A percentile compares a stretch with the other conserved stretches of the same genome.
Conservation (phyloP, 768 basidiomycete species). For the Psilocybe cubensis region DNA sequence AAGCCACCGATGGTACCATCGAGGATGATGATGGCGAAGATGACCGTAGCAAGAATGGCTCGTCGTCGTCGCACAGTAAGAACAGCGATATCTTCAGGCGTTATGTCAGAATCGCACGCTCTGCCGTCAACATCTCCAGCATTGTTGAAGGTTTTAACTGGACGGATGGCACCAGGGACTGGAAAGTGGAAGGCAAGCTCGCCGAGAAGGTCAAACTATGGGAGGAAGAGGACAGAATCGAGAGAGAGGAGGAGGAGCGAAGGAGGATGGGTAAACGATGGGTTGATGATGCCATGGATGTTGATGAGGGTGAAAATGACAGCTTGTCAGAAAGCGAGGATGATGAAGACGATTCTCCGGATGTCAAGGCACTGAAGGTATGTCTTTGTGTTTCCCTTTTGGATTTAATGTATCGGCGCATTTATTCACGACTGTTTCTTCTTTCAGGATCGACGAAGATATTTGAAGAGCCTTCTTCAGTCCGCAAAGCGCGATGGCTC, state of each 20-base stretch:
- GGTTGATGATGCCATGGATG: conserved; percentile 73
- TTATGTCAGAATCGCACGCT: conserved; percentile 78
- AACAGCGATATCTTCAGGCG: conserved; percentile 52
- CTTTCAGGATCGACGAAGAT: conserved; percentile 69
- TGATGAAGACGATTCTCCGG: conserved; percentile 69
- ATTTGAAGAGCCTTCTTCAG: conserved; percentile 71
- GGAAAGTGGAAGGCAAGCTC: conserved; percentile 67
- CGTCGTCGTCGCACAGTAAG: conserved; percentile 20
- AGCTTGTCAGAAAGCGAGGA: conserved; percentile 52
- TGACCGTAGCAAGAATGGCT: conserved; percentile 26
- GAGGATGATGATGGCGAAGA: conserved; percentile 75
- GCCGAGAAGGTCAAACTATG: conserved; percentile 70
- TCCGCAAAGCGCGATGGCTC: conserved; percentile 37
- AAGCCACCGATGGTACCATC: conserved; percentile 76
- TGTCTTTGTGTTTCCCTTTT: conserved; percentile 14
- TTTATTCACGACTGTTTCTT: conserved; percentile 15
- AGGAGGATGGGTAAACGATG: conserved; percentile 63
- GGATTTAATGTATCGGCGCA: conserved; percentile 13
- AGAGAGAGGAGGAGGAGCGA: conserved; percentile 69
- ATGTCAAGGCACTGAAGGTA: conserved; percentile 84
- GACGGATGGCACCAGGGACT: conserved; percentile 59
- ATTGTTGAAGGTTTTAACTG: conserved; percentile 79
- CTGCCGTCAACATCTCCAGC: conserved; percentile 66
- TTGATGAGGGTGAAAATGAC: conserved; percentile 59
- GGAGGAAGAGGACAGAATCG: conserved; percentile 71